These are phyloP conservation scores for Kalanchoe fedtschenkoi DNA, from an alignment of 164 flowering plant species.

Conservation along the genomic window DNA sequence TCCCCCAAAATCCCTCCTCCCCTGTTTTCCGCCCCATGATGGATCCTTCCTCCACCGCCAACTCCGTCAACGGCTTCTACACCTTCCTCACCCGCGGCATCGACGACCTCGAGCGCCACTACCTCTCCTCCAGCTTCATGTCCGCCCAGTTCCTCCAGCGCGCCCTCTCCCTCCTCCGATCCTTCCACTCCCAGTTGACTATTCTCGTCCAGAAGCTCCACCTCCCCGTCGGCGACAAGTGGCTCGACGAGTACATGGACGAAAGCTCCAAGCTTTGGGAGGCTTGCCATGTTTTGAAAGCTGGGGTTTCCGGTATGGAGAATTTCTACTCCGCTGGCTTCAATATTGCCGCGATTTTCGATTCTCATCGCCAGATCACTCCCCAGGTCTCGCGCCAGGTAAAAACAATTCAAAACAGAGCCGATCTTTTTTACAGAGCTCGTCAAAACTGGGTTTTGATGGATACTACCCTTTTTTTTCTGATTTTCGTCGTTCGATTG, in stretches of 20 bases:
- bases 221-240: constrained; percentile 18
- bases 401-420: neutral
- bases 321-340: constrained; percentile 7
- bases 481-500: neutral
- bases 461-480: constrained; percentile 2
- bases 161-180: constrained; percentile 15
- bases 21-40: neutral
- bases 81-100: constrained; percentile 62
- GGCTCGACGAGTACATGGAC: constrained; percentile 28
- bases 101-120: constrained; percentile 66
- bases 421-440: no score
- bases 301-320: constrained; percentile 17
- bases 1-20: neutral
- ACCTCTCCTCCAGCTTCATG: constrained; percentile 60
- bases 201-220: constrained; percentile 15
- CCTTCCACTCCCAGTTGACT: constrained; percentile 19
- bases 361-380: constrained; percentile 14
- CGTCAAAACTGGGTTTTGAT: neutral
- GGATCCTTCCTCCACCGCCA: constrained; percentile 19
- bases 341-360: constrained; percentile 12
- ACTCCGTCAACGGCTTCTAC: constrained; percentile 87
- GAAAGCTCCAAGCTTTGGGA: constrained; percentile 25
- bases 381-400: constrained; percentile 15
- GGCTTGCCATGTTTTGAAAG: constrained; percentile 19
- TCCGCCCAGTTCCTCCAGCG: constrained; percentile 23